Conservation (phyloP, 1,139 yeast species). For the Yamadazyma dushanensis region DNA sequence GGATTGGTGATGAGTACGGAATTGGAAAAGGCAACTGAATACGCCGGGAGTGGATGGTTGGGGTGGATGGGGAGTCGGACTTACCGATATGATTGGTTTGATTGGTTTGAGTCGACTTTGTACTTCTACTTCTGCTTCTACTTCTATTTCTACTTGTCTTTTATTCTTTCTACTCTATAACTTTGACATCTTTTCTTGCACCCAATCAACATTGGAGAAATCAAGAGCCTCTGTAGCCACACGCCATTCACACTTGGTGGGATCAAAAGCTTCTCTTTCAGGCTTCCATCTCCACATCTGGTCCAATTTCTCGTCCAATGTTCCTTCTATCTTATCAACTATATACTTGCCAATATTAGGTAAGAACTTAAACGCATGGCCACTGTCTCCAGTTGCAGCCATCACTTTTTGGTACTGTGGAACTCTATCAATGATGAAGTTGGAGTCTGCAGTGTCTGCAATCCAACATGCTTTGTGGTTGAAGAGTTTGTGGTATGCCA, state of each 20-base stretch:
- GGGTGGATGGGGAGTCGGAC: too few relatives aligned
- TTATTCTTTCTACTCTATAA: neutral
- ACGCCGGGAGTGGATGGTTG: too few relatives aligned
- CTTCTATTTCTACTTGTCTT: too few relatives aligned
- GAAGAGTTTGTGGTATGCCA: conserved; percentile 31
- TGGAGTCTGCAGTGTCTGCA: conserved; percentile 42
- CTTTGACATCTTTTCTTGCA: conserved; percentile 1
- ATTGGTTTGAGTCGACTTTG: too few relatives aligned
- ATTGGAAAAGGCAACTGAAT: conserved; percentile 1
- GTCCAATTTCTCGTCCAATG: conserved; percentile 19
- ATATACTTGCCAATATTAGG: conserved; percentile 33
- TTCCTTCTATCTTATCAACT: conserved; percentile 23
- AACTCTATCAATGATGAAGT: conserved; percentile 42
- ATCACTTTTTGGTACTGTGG: conserved; percentile 29
- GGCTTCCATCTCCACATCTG: conserved; percentile 34
- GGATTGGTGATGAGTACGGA: neutral
- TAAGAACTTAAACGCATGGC: conserved; percentile 31
- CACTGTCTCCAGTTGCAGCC: conserved; percentile 43
- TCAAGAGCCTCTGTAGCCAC: conserved; percentile 25
- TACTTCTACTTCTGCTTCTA: neutral
- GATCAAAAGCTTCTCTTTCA: conserved; percentile 20
- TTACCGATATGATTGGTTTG: too few relatives aligned
- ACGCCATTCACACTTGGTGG: conserved; percentile 31
- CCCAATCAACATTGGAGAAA: conserved; percentile 28
- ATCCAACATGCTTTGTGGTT: conserved; percentile 48